phyloP scores from a whole-genome alignment of 2,329 filamentous ascomycete species.

The Pseudogymnoascus sp. region DNA sequence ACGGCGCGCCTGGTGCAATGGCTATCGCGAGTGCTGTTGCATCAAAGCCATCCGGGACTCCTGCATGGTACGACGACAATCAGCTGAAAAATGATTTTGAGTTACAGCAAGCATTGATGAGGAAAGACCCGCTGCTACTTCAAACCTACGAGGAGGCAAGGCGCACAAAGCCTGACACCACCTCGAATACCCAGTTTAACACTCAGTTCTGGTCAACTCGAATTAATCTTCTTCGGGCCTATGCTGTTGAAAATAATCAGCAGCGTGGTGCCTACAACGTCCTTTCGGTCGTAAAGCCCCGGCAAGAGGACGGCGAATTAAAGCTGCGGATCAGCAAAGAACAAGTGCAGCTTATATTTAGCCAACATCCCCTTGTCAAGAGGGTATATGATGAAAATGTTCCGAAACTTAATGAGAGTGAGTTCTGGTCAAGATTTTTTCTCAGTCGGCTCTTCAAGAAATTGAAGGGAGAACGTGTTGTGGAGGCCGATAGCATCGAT shows the following conservation, averaged over 20 bases:
- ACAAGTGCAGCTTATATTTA: conserved; percentile 87
- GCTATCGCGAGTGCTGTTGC: conserved; percentile 65
- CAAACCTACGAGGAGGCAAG: conserved; percentile 83
- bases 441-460: conserved; percentile 84
- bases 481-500: conserved; percentile 68
- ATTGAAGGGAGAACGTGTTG: conserved; percentile 79
- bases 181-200: conserved; percentile 74
- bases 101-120: conserved; percentile 81
- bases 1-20: conserved; percentile 59
- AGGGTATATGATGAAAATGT: conserved; percentile 91
- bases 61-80: conserved; percentile 67
- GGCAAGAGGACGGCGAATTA: conserved; percentile 62
- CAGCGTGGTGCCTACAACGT: conserved; percentile 89
- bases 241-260: conserved; percentile 83
- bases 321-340: conserved; percentile 82
- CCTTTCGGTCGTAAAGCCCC: conserved; percentile 77
- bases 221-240: conserved; percentile 74
- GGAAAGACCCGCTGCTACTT: conserved; percentile 64
- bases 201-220: conserved; percentile 91
- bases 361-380: conserved; percentile 84
- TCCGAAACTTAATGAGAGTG: conserved; percentile 65
- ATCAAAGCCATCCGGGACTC: conserved; percentile 39
- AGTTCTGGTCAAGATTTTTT: conserved; percentile 95
- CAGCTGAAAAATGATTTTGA: conserved; percentile 69
- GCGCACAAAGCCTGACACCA: conserved; percentile 72